Evolutionary conservation across 2,329 filamentous ascomycete species (phyloP), one percentile per base, ranked within the genome.

Genomic region (Hyphodiscus sp.): DNA sequence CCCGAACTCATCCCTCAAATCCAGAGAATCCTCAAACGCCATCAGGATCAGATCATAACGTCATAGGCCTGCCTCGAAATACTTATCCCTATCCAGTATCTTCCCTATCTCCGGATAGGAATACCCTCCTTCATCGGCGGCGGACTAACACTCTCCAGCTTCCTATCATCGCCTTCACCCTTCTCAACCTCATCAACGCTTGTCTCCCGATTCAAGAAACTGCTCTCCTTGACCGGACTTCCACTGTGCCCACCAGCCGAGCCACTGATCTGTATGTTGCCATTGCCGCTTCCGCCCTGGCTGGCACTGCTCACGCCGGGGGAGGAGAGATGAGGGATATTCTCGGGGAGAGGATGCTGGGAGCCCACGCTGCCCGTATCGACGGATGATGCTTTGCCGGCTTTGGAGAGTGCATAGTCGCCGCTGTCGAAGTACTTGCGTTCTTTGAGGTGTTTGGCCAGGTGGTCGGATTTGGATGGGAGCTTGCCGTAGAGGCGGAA

Each of bases 341-440:
- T 95, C 74, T 96, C 91, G 62, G 91, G 91, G 49, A 91, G 86
- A 51, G 94, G 94, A 72, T 99, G 94, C 74, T 96, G 87, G 67
- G 89, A 91, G 67, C 94, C 94, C 67, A 99, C 89, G 67, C 87
- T 87, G 68, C 92, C 95, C 56, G 95, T 89, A 68, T 95, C 92
- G 67, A 94, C 87, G 69, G 94, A 88, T 68, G 91, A 89, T 71
- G 90, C 91, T 76, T 97, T 97, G 73, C 94, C 94, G 56, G 94
- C 94, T 78, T 96, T 96, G 73, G 88, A 92, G 75, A 96, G 88
- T 68, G 91, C 91, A 68, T 96, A 96, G 76, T 96, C 91, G 68
- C 91, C 91, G 56, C 88, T 94, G 77, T 96, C 91, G 73, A 96
- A 96, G 77, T 96, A 96, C 77, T 95, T 99, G 77, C 94, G 91